Percentiles rank a stretch among this genome's conserved stretches.
Conservation (phyloP, 78 protist genomes). For the Anaeramoeba ignava region DNA sequence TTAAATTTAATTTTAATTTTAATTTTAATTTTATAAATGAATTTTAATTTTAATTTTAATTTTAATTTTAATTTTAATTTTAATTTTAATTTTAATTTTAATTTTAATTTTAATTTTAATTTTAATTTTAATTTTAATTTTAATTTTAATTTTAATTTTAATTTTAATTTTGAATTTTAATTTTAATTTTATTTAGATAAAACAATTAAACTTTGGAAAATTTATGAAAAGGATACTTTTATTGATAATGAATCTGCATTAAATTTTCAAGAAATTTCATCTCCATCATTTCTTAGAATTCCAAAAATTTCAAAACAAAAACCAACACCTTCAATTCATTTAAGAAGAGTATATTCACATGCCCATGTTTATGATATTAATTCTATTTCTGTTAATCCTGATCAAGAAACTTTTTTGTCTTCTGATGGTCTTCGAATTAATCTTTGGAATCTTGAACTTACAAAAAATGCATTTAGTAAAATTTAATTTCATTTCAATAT, state of each 20-base stretch:
- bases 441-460: slow-evolving; percentile 75
- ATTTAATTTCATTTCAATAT: too few species aligned
- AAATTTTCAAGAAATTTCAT: too few species aligned
- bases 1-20: too few species aligned
- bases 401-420: slow-evolving; percentile 66
- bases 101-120: not conserved
- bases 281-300: too few species aligned
- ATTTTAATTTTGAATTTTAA: slow-evolving; percentile 12
- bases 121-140: not conserved
- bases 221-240: slow-evolving; percentile 65
- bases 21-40: too few species aligned
- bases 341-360: slow-evolving; percentile 74
- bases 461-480: slow-evolving; percentile 52
- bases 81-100: slow-evolving; percentile 1
- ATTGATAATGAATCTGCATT: too few species aligned
- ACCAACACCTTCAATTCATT: too few species aligned
- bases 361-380: slow-evolving; percentile 96
- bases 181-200: slow-evolving; percentile 43
- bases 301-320: too few species aligned
- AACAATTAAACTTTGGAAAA: slow-evolving; percentile 92
- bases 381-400: slow-evolving; percentile 20
- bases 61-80: slow-evolving; percentile 8
- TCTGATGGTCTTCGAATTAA: slow-evolving; percentile 94
- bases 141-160: too few species aligned
- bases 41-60: not conserved